Base-by-base conservation (phyloP, 257 asterid species). In the Thymus mandschuricus region DNA sequence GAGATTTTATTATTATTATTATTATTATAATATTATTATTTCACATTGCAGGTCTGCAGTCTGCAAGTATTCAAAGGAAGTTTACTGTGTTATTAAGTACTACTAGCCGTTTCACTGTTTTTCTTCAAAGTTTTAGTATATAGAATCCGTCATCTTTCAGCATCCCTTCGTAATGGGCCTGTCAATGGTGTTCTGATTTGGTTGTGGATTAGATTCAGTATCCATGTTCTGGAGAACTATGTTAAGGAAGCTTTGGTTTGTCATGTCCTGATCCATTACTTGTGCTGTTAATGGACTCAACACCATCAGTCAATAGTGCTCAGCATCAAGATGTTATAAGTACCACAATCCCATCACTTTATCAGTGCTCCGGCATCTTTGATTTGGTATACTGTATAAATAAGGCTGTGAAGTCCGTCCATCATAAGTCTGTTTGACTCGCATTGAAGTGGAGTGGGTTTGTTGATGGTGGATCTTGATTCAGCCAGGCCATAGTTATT, bases 391-490 rank as follows among this genome's bases (percentile, higher is more conserved):
- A 69, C 74, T 67, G 52, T 61, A 81, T 76, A 72, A 86, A 84
- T 83, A 90, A 86, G 88, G 89, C 87, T 81, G 83, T 80, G 85
- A 80, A 71, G 78, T 81, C 78, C 60, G 51, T 74, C 89, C 76
- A 52, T 75, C 86, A 64, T 57, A 55, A 67, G 74, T 74, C 68
- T 60, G 66, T 73, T 64, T 71, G 80, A 68, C 79, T 70, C 40
- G 48, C 57, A 6, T 50, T 71, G 81, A 69, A 69, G 73, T 68
- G 73, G 82, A 64, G 77, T 72, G 57, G 86, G 79, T 49, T 73
- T 62, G 78, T 71, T 88, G 80, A 83, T 80, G 88, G 81, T 77
- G 88, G 88, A 80, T 69, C 75, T 82, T 75, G 80, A 70, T 77
- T 82, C 86, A 86, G 85, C 86, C 89, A 84, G 83, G 77, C 79